Conservation (phyloP, 1,284 basidiomycete genomes). For the Tilletia setariae region DNA sequence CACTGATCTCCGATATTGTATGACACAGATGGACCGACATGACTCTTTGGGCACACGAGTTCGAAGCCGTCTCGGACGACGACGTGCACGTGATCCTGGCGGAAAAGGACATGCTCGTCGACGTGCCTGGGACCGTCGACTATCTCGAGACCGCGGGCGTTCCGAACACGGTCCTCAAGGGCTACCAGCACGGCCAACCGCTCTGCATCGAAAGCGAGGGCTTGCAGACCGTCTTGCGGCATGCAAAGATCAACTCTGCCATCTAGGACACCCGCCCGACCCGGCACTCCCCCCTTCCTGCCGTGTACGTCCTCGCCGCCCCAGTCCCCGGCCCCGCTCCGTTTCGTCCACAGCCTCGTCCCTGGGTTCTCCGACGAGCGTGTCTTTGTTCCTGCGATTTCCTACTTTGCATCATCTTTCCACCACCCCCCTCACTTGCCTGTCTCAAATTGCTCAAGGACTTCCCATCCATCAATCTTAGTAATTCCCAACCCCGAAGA, state of each 20-base stretch:
- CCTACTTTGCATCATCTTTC: too few species aligned
- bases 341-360: too few species aligned
- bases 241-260: conserved; percentile 21
- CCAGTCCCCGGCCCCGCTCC: too few species aligned
- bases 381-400: too few species aligned
- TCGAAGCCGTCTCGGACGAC: conserved; percentile 13
- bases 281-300: too few species aligned
- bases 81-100: conserved; percentile 22
- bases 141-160: conserved; percentile 26
- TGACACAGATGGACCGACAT: conserved; percentile 5
- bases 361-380: too few species aligned
- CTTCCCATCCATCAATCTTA: too few species aligned
- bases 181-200: conserved; percentile 20
- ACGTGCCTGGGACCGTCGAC: conserved; percentile 23
- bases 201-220: conserved; percentile 21
- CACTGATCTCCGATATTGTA: neutral
- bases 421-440: too few species aligned
- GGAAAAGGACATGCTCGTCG: conserved; percentile 27
- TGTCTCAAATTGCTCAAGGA: too few species aligned
- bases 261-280: too few species aligned
- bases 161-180: conserved; percentile 18
- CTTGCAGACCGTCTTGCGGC: neutral
- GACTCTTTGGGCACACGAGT: conserved; percentile 27
- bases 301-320: too few species aligned
- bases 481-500: too few species aligned